A percentile compares a stretch with the other conserved stretches of the same genome.
Evolutionary conservation across 2,329 filamentous ascomycete genomes (phyloP).

Genomic region (Pseudocercospora vitis): DNA sequence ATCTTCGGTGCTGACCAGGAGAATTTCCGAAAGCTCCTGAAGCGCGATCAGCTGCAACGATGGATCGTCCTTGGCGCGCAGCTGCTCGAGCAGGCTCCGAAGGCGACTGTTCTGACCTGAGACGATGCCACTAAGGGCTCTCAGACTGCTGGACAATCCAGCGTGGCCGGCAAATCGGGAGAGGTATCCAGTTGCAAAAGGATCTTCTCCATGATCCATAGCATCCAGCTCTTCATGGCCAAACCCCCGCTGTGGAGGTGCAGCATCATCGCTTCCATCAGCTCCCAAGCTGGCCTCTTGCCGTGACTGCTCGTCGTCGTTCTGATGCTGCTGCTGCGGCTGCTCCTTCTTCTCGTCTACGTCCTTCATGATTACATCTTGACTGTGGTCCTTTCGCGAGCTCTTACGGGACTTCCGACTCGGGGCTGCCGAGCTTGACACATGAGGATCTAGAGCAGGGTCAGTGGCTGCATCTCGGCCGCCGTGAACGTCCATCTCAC

Average conservation of each 20-base stretch:
- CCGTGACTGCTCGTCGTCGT: slow-evolving; percentile 54
- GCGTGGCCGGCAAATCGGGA: slow-evolving; percentile 64
- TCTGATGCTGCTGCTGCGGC: slow-evolving; percentile 39
- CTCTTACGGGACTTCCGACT: slow-evolving; percentile 37
- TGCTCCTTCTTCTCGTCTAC: slow-evolving; percentile 34
- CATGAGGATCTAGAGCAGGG: slow-evolving; percentile 38
- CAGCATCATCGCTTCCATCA: slow-evolving; percentile 59
- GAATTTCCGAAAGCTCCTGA: slow-evolving; percentile 87
- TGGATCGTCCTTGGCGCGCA: slow-evolving; percentile 80
- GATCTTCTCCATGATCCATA: slow-evolving; percentile 52
- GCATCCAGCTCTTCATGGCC: slow-evolving; percentile 53
- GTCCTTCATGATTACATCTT: slow-evolving; percentile 39
- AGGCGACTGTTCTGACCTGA: slow-evolving; percentile 77
- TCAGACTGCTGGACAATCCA: slow-evolving; percentile 73
- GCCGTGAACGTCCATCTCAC: slow-evolving; percentile 37
- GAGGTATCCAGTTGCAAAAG: slow-evolving; percentile 64
- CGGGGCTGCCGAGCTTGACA: slow-evolving; percentile 35
- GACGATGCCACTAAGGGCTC: slow-evolving; percentile 90
- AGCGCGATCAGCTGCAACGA: slow-evolving; percentile 88
- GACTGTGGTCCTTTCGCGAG: slow-evolving; percentile 31
- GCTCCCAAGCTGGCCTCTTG: slow-evolving; percentile 41
- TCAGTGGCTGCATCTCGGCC: slow-evolving; percentile 18
- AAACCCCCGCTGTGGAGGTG: slow-evolving; percentile 38
- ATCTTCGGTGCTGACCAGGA: slow-evolving; percentile 94
- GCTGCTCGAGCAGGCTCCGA: slow-evolving; percentile 58